Evolutionary conservation across 495 filamentous ascomycete genomes (phyloP), one percentile per base, ranked within the genome.

Genomic region (Sabuloglossum arenarium): DNA sequence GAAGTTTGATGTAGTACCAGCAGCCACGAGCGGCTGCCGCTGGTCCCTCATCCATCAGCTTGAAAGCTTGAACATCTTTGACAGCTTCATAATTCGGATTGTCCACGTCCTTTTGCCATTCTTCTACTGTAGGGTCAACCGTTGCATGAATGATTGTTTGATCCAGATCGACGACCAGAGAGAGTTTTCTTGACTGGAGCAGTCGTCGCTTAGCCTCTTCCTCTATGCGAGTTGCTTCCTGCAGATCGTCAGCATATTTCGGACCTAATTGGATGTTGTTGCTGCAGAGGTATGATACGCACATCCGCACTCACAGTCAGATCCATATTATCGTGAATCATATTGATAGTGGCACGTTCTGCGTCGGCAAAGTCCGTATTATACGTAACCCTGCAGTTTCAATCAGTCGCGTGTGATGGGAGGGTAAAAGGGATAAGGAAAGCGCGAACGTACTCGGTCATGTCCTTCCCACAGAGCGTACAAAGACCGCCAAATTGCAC

Each of bases 101-200:
- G 6, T 77, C 74, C 49, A 81, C 78, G 67, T 99, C 88, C 54
- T 76, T 72, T 69, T 91, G 85, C 91, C 91, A 99, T 66, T 99
- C 88, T 55, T 80, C 88, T 39, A 99, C 81, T 0, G 91, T 99
- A 21, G 88, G 90, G 58, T 99, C 91, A 62, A 96, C 90, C 50
- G 88, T 94, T 16, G 91, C 91, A 67, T 99, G 91, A 58, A 99
- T 97, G 63, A 99, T 91, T 23, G 91, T 99, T 67, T 96, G 90
- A 65, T 99, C 91, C 27, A 99, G 70, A 73, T 99, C 91, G 59
- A 99, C 91, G 25, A 99, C 91, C 21, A 99, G 72, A 16, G 87
- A 94, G 11, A 99, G 75, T 68, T 90, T 94, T 54, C 81, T 74
- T 29, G 77, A 75, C 60, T 80, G 73, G 28, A 99, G 73, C 23